Base-by-base conservation (phyloP, 164 flowering plant species). In the Macadamia integrifolia region DNA sequence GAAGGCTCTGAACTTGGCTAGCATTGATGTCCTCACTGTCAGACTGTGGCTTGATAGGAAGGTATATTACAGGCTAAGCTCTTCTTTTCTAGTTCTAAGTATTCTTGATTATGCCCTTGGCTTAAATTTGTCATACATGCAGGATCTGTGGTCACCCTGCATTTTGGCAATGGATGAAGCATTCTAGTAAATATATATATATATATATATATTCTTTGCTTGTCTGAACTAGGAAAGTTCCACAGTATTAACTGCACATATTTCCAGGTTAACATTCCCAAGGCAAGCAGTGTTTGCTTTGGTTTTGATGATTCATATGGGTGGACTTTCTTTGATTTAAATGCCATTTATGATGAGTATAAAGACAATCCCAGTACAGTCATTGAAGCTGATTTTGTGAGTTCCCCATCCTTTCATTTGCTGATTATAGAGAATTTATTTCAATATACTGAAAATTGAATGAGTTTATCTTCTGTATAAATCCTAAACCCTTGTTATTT, bases 301-400 rank as follows among this genome's bases (percentile, higher is more conserved):
- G 84, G 82, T 30, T 73, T 79, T 66, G 83, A 85, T 66, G 77
- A 82, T 66, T 76, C 79, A 60, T 76, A 61, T 67, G 89, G 84
- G 9, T 86, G 90, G 86, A 78, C 86, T 55, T 86, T 86, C 84
- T 86, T 85, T 67, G 79, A 88, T 79, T 77, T 86, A 84, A 86
- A 80, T 60, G 72, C 71, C 23, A 80, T 88, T 49, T 64, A 85
- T 42, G 90, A 86, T 15, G 82, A 84, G 69, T 74, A 79, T 61
- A 81, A 82, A 72, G 82, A 83, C 13, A 77, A 77, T 62, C 63
- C 80, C 11, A 78, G 53, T 8, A 85, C 90, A 31, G 75, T 81
- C 42, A 0, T 86, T 61, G 80, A 82, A 71, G 84, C 84, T 64
- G 84, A 84, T 60, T 84, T 88, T 78, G 90, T 88, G 65, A 83